Base-by-base conservation (phyloP, 2,329 filamentous ascomycete genomes). In the Dactylellina cionopaga region DNA sequence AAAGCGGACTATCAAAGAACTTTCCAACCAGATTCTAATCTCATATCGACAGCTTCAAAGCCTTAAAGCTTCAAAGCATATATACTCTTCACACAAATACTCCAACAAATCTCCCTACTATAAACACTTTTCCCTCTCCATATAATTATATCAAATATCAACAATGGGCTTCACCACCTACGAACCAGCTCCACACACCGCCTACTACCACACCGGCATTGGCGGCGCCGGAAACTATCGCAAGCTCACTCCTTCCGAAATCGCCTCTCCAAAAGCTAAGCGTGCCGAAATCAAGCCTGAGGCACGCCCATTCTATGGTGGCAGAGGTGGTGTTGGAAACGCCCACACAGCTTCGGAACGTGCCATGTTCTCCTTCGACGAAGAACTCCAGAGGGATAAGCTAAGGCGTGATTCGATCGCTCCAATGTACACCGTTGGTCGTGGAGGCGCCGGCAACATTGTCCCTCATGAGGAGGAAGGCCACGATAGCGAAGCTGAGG, bases 241-340 rank as follows among this genome's bases (percentile, higher is more conserved):
- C 69, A 82, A 85, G 69, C 79, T 86, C 77, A 83, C 83, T 77
- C 81, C 85, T 55, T 83, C 85, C 63, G 84, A 85, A 63, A 79
- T 83, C 64, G 82, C 84, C 71, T 69, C 79, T 60, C 83, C 84
- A 72, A 83, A 84, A 49, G 81, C 83, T 3, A 80, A 79, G 75
- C 75, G 81, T 73, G 79, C 80, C 74, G 81, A 85, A 59, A 78
- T 79, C 51, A 80, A 74, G 75, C 83, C 76, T 75, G 78, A 75
- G 74, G 81, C 82, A 43, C 80, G 82, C 69, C 83, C 84, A 81
- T 89, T 89, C 83, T 85, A 87, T 81, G 85, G 85, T 9, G 88
- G 88, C 76, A 87, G 88, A 66, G 88, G 88, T 76, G 88, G 88
- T 66, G 88, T 87, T 1, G 88, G 88, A 77, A 90, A 90, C 81